Conservation (phyloP, 2,329 filamentous ascomycete species). For the Verticillium nonalfalfae region DNA sequence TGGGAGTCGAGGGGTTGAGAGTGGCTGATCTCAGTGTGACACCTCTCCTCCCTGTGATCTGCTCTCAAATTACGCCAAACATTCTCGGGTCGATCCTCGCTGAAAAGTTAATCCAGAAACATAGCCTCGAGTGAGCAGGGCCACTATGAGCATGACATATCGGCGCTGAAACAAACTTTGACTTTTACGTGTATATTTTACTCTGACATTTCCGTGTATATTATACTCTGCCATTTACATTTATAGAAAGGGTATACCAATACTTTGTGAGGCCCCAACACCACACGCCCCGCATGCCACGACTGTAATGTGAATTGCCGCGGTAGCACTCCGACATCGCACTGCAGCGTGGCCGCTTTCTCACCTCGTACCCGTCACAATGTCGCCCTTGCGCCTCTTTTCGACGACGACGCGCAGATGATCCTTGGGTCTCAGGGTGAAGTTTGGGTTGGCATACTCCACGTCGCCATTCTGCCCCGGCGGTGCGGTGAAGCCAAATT, state of each 20-base stretch:
- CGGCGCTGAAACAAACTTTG: too few relatives aligned
- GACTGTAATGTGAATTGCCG: too few relatives aligned
- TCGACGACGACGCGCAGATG: constrained; percentile 4
- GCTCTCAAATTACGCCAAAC: neutral
- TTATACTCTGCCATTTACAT: too few relatives aligned
- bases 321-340: too few relatives aligned
- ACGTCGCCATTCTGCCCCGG: constrained; percentile 1
- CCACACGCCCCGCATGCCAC: too few relatives aligned
- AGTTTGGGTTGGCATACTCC: constrained; percentile 10
- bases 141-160: too few relatives aligned
- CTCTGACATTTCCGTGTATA: neutral
- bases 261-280: too few relatives aligned
- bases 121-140: neutral
- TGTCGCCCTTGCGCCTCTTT: neutral
- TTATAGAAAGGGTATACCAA: too few relatives aligned
- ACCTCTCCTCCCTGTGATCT: neutral
- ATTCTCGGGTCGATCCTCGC: neutral
- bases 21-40: constrained; percentile 15
- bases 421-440: constrained; percentile 10
- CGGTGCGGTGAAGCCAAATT: constrained; percentile 5
- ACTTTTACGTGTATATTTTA: neutral
- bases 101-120: neutral
- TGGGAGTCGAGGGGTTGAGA: constrained; percentile 14
- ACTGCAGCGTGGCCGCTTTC: neutral
- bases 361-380: neutral